A percentile compares a stretch with the other conserved stretches of the same genome.
These are phyloP conservation scores for Arabis hirsuta DNA, from an alignment of 345 rosid species.

Conservation along the genomic window DNA sequence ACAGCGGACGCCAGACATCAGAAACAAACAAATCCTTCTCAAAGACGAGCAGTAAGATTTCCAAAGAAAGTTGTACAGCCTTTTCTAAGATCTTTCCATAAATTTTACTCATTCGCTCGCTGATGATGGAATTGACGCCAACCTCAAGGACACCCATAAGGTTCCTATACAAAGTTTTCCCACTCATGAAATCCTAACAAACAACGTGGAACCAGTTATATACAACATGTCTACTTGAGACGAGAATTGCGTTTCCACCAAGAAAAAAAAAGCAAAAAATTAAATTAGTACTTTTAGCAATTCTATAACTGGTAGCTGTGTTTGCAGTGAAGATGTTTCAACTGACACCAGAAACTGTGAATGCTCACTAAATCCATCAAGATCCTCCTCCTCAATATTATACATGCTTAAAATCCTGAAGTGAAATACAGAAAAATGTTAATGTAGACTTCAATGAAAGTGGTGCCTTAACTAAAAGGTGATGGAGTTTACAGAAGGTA, in stretches of 20 bases:
- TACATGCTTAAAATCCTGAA: constrained; percentile 88
- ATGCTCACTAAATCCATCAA: constrained; percentile 62
- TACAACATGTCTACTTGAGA: constrained; percentile 27
- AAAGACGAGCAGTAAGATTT: constrained; percentile 73
- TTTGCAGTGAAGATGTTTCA: constrained; percentile 65
- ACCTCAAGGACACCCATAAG: constrained; percentile 83
- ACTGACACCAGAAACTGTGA: constrained; percentile 51
- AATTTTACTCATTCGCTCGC: constrained; percentile 72
- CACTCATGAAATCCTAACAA: constrained; percentile 96
- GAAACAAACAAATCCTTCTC: constrained; percentile 81
- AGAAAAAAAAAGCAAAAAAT: constrained; percentile 12
- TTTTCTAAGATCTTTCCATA: constrained; percentile 85
- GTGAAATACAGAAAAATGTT: constrained; percentile 17
- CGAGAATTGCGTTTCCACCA: constrained; percentile 20
- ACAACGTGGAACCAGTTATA: constrained; percentile 24
- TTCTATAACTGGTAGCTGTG: constrained; percentile 86
- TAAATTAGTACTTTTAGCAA: constrained; percentile 65
- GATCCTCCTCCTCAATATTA: constrained; percentile 77
- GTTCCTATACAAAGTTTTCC: constrained; percentile 84
- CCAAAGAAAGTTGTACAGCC: constrained; percentile 89
- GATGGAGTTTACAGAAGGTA: constrained; percentile 6
- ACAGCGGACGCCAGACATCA: constrained; percentile 94
- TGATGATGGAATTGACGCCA: constrained; percentile 77
- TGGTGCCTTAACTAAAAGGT: background rate
- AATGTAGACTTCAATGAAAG: constrained; percentile 16